Evolutionary conservation across 306 rosid species (phyloP).

Genomic region (Fragaria ananassa): DNA sequence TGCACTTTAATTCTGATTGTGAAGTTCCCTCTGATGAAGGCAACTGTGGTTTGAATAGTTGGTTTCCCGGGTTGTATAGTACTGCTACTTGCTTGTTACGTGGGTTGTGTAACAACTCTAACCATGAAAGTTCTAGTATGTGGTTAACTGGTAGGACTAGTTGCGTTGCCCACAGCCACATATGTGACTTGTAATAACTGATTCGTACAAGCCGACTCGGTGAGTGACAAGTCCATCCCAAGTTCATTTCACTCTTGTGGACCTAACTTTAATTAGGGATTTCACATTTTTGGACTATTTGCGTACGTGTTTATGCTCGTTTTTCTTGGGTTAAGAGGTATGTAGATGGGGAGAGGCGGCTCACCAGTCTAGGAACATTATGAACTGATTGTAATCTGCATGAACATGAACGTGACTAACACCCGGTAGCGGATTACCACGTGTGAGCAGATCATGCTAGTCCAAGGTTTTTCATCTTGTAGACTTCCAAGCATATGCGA

Average conservation of each 20-base stretch:
- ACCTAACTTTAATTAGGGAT: background rate
- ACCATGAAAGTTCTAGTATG: background rate
- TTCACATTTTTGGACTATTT: background rate
- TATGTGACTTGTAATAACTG: background rate
- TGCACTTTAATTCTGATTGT: background rate
- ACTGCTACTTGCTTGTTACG: background rate
- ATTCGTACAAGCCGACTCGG: background rate
- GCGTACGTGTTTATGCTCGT: too few species aligned
- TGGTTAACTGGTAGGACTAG: background rate
- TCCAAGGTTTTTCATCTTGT: too few species aligned
- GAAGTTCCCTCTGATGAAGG: conserved; percentile 7
- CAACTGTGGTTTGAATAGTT: conserved; percentile 1
- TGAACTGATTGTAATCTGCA: too few species aligned
- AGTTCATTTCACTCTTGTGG: background rate
- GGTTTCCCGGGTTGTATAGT: background rate
- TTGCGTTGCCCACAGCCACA: conserved; percentile 15
- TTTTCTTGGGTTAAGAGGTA: too few species aligned
- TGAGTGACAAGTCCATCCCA: background rate
- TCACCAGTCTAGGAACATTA: too few species aligned
- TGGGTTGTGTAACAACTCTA: background rate
- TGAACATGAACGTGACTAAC: too few species aligned
- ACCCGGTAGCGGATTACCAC: too few species aligned
- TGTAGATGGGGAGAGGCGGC: too few species aligned
- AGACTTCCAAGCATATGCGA: too few species aligned
- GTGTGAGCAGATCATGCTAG: too few species aligned